Conservation (phyloP, 2,329 filamentous ascomycete species). For the Nannizzia gypsea region DNA sequence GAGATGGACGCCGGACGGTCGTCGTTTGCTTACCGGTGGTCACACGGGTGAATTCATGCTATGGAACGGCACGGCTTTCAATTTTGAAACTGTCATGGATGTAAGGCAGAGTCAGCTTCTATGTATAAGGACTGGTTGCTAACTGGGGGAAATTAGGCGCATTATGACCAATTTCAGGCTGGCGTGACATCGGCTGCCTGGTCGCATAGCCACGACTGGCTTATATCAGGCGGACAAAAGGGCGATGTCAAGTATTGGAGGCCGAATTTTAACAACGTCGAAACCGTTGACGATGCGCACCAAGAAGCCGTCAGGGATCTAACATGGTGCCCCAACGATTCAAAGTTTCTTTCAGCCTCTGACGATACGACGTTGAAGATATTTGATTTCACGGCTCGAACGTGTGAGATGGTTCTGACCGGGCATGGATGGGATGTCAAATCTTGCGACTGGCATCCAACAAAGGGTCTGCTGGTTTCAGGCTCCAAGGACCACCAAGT, state of each 20-base stretch:
- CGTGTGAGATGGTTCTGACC: constrained; percentile 68
- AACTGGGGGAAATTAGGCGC: constrained; percentile 42
- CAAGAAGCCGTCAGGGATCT: constrained; percentile 81
- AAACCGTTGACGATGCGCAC: constrained; percentile 77
- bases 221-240: constrained; percentile 89
- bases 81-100: constrained; percentile 99
- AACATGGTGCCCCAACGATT: constrained; percentile 84
- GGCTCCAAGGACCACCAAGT: constrained; percentile 96
- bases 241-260: constrained; percentile 98
- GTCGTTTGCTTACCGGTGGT: constrained; percentile 79
- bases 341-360: constrained; percentile 90
- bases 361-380: constrained; percentile 92
- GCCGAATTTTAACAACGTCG: constrained; percentile 97
- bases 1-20: constrained; percentile 92
- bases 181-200: constrained; percentile 45
- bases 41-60: constrained; percentile 96
- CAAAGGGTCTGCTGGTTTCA: constrained; percentile 84
- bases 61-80: constrained; percentile 98
- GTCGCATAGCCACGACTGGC: constrained; percentile 93
- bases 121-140: neutral
- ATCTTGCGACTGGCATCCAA: constrained; percentile 93
- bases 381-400: constrained; percentile 83
- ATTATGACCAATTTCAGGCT: constrained; percentile 49
- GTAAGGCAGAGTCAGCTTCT: constrained; percentile 21
- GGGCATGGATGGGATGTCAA: constrained; percentile 99